Evolutionary conservation across 129 eudicot species (phyloP), one percentile per base, ranked within the genome.

Genomic region (Sambucus nigra): DNA sequence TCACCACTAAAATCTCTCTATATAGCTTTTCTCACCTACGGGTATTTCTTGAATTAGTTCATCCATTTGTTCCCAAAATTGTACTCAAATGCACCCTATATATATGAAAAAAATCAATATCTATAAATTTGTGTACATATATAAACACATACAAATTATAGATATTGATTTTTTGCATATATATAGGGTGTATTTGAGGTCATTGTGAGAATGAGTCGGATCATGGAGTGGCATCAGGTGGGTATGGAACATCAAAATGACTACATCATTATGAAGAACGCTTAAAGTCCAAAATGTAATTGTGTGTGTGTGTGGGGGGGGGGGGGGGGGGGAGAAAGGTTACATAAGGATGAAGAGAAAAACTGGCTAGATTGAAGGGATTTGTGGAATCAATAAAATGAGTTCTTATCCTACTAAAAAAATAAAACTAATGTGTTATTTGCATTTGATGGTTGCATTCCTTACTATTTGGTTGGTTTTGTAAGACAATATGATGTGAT

Each of bases 271-370:
- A 84, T 83, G 56, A 76, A 74, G 70, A 83, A 83, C 68, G 79
- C 94, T 0, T 83, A 87, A 87, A 87, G 87, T 12, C 70, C 79
- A 17, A 76, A 70, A 69, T 79, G n/a, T n/a, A n/a, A n/a, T n/a
- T n/a, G n/a, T n/a, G n/a, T n/a, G n/a, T n/a, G n/a, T n/a, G n/a
- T n/a, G n/a, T n/a, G n/a, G n/a, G n/a, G n/a, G n/a, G n/a, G n/a
- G n/a, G n/a, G n/a, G n/a, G n/a, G n/a, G 94, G 87, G 87, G 87
- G 53, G 94, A 79, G 65, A 83, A 76, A 64, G 94, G 87, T 0
- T 83, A 64, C 74, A 83, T 83, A n/a, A 83, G 87, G 63, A 79
- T 83, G 87, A 83, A 71, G 73, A 79, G 94, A 27, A 79, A 67
- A 26, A 83, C 65, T 5, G 87, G 81, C 7, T 79, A 83, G 60